A percentile compares a stretch with the other conserved stretches of the same genome.
Evolutionary conservation across 805 yeast genomes (phyloP).

Genomic region (Lachancea sp.): DNA sequence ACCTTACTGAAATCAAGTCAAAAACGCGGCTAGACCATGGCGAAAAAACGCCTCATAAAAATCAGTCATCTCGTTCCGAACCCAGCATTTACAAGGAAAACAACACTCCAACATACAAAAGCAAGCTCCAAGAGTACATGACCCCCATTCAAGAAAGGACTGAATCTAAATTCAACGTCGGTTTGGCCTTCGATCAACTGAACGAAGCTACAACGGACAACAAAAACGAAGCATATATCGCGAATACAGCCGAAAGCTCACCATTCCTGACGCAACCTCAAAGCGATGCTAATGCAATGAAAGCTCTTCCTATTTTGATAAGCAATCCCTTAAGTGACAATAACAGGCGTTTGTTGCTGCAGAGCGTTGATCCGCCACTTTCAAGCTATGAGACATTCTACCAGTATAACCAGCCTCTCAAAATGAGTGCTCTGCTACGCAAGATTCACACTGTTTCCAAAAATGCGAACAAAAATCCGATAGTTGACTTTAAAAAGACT

Average conservation of each 20-base stretch:
- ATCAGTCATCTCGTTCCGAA: slow-evolving; percentile 3
- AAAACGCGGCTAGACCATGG: not conserved
- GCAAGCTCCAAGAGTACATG: slow-evolving; percentile 19
- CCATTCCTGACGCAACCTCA: slow-evolving; percentile 31
- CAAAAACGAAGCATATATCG: slow-evolving; percentile 1
- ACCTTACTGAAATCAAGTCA: slow-evolving; percentile 33
- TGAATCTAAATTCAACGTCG: slow-evolving; percentile 12
- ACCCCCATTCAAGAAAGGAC: slow-evolving; percentile 28
- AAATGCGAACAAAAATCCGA: slow-evolving; percentile 32
- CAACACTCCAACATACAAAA: slow-evolving; percentile 10
- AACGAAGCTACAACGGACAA: slow-evolving; percentile 16
- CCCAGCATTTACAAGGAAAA: not conserved
- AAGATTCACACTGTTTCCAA: slow-evolving; percentile 37
- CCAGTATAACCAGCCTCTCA: slow-evolving; percentile 28
- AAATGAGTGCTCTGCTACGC: slow-evolving; percentile 33
- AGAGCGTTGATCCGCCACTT: slow-evolving; percentile 35
- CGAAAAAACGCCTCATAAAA: slow-evolving; percentile 6
- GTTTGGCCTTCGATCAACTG: slow-evolving; percentile 11
- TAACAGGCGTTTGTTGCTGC: slow-evolving; percentile 36
- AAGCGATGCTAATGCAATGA: not conserved
- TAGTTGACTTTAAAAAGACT: slow-evolving; percentile 31
- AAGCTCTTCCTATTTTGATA: slow-evolving; percentile 7
- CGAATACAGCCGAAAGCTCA: slow-evolving; percentile 19
- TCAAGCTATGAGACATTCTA: slow-evolving; percentile 29
- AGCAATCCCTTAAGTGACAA: slow-evolving; percentile 43